A percentile compares a stretch with the other conserved stretches of the same genome.
Evolutionary conservation across 176 grass and related monocot species (phyloP).

Genomic region (Aegilops umbellulata): DNA sequence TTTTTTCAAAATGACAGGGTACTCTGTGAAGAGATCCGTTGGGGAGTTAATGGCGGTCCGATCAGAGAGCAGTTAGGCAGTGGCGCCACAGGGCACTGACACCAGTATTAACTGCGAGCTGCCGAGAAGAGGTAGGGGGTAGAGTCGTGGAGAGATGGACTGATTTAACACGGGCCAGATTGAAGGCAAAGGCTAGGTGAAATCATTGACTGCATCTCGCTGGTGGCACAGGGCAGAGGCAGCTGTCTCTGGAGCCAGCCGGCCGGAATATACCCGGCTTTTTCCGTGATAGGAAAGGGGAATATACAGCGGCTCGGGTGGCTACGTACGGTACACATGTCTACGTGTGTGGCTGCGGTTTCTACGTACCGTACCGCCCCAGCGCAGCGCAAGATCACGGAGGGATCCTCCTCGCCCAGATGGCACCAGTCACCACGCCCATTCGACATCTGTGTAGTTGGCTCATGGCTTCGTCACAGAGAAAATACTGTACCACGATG

Average conservation of each 20-base stretch:
- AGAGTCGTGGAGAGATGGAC: no score
- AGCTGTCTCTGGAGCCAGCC: not conserved
- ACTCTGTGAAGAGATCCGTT: not conserved
- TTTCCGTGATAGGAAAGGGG: constrained; percentile 6
- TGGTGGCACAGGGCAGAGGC: not conserved
- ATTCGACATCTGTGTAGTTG: not conserved
- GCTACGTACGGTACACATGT: not conserved
- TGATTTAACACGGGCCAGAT: not conserved
- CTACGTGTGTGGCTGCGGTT: not conserved
- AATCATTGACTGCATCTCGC: not conserved
- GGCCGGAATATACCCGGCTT: constrained; percentile 35
- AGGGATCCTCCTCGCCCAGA: not conserved
- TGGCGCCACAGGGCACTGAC: not conserved
- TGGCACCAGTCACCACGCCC: not conserved
- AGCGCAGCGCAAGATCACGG: not conserved
- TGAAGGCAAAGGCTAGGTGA: not conserved
- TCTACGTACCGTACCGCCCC: not conserved
- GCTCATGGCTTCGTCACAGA: not conserved
- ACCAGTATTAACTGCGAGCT: not conserved
- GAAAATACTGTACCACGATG: no score
- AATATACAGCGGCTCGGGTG: constrained; percentile 1
- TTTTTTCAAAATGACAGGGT: no score
- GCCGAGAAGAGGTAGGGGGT: not conserved
- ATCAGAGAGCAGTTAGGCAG: not conserved
- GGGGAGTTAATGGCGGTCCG: not conserved